Evolutionary conservation across 345 rosid genomes (phyloP), one percentile per base, ranked within the genome.

Genomic region (Eucalyptus decipiens): DNA sequence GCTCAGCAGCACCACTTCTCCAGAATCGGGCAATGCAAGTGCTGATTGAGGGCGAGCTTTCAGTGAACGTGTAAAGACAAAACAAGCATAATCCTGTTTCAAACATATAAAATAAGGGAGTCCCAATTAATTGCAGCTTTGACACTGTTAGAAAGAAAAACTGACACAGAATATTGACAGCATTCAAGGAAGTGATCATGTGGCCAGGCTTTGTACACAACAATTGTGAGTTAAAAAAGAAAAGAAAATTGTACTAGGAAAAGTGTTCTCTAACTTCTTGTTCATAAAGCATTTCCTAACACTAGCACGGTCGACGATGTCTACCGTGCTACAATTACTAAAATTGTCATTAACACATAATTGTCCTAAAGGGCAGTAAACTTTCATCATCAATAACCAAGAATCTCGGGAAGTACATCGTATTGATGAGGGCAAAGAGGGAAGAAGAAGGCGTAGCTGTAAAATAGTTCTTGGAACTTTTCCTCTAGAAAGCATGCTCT

Each of bases 21-120:
- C 94, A 88, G 83, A 93, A 87, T 90, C 90, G 72, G 16, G 94
- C 92, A 26, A 92, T 52, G 42, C 90, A 62, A n/a, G 90, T 88
- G 87, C 93, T 91, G 92, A 93, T 88, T 51, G 94, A 91, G 76
- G 92, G 95, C 5, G 94, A 94, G 91, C 85, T 94, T 92, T 95
- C 95, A 9, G 93, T 94, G 69, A 97, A 90, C 92, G 93, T 93
- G 93, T 93, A 96, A 72, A 96, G 92, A 90, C 98, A 97, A 94
- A 97, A 97, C 89, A 96, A 88, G 93, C 97, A 97, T 56, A 96
- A 91, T 85, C 98, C 98, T 97, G 96, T 89, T 88, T 56, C 88
- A 89, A 37, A 48, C 51, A n/a, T 48, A 88, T 3, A 83, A 87
- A 47, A 47, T 67, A 32, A 67, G 81, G 11, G 23, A 49, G 42